phyloP scores from a whole-genome alignment of 495 filamentous ascomycete species.

The Neurospora tetraspora region DNA sequence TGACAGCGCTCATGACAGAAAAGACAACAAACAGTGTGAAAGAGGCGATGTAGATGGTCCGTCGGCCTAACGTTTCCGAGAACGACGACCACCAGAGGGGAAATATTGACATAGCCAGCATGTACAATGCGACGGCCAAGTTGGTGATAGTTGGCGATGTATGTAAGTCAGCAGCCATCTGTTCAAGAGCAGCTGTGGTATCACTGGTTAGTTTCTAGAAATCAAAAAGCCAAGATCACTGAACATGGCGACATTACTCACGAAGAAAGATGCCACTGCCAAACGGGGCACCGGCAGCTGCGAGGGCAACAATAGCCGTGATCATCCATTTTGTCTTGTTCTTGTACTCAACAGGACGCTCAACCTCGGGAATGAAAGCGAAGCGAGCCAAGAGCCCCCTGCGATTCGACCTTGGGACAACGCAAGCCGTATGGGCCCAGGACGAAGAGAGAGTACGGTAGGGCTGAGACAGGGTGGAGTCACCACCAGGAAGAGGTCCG shows the following conservation, averaged over 20 bases:
- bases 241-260: conserved; percentile 32
- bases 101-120: conserved; percentile 84
- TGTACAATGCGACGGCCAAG: conserved; percentile 75
- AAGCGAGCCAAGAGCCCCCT: conserved; percentile 67
- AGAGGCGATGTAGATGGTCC: conserved; percentile 76
- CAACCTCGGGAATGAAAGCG: conserved; percentile 72
- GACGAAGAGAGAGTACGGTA: conserved; percentile 25
- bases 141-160: conserved; percentile 66
- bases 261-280: conserved; percentile 79
- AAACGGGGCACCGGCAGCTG: conserved; percentile 69
- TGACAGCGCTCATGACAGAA: conserved; percentile 61
- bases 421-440: conserved; percentile 27
- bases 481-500: background rate
- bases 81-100: conserved; percentile 94
- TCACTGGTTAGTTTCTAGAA: background rate
- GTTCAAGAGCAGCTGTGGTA: conserved; percentile 53
- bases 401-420: conserved; percentile 57
- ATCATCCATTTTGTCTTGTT: conserved; percentile 74
- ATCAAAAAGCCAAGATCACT: background rate
- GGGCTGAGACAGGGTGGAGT: conserved; percentile 11
- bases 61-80: conserved; percentile 70
- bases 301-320: conserved; percentile 67
- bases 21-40: conserved; percentile 76
- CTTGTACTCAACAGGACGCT: conserved; percentile 62
- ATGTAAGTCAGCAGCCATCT: conserved; percentile 56